phyloP scores from a whole-genome alignment of 2,329 filamentous ascomycete genomes.

The Talaromyces sp. region DNA sequence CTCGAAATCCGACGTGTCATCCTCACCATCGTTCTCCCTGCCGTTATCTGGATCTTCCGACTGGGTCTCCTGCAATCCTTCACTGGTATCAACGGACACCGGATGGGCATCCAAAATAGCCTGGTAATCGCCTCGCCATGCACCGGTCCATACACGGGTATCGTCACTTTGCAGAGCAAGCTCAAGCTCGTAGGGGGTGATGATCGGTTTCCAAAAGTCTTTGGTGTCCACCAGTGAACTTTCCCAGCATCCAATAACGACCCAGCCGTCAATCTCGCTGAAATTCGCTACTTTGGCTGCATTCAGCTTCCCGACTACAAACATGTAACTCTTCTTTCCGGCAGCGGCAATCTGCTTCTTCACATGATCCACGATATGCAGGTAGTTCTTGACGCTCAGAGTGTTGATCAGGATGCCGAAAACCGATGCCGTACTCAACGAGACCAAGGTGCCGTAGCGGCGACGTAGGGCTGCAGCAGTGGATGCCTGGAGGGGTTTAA shows the following conservation, averaged over 20 bases:
- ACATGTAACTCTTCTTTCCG: slow-evolving; percentile 91
- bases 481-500: slow-evolving; percentile 43
- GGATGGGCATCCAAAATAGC: slow-evolving; percentile 48
- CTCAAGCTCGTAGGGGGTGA: slow-evolving; percentile 91
- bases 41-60: slow-evolving; percentile 48
- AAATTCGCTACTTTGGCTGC: slow-evolving; percentile 96
- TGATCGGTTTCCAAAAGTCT: slow-evolving; percentile 79
- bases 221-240: slow-evolving; percentile 85
- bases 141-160: slow-evolving; percentile 74
- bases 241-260: slow-evolving; percentile 97
- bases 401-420: slow-evolving; percentile 97
- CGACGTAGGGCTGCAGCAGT: slow-evolving; percentile 63
- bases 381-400: slow-evolving; percentile 83
- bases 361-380: slow-evolving; percentile 70
- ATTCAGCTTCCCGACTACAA: slow-evolving; percentile 95
- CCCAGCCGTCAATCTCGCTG: slow-evolving; percentile 90
- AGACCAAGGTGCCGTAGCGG: slow-evolving; percentile 80
- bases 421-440: slow-evolving; percentile 71
- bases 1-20: slow-evolving; percentile 61
- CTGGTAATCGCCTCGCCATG: slow-evolving; percentile 85
- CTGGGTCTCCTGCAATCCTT: slow-evolving; percentile 32
- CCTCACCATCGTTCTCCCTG: background rate
- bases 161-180: slow-evolving; percentile 70
- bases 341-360: slow-evolving; percentile 66
- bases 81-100: slow-evolving; percentile 19